phyloP scores from a whole-genome alignment of 2,329 filamentous ascomycete genomes.

The Alternaria triticimaculans region DNA sequence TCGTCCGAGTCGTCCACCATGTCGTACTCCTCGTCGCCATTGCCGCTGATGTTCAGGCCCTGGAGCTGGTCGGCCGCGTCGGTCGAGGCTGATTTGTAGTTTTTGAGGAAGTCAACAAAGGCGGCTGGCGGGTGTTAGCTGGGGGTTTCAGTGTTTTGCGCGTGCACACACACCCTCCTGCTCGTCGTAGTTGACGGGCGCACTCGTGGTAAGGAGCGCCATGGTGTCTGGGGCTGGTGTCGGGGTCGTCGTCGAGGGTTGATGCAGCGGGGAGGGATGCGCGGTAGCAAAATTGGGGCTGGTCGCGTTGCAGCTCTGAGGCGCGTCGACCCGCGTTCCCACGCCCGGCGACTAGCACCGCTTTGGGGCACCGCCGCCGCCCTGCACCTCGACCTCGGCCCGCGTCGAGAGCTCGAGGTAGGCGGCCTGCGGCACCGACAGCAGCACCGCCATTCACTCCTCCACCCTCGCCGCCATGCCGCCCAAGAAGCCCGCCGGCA shows the following conservation, averaged over 20 bases:
- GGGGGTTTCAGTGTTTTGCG: conserved; percentile 15
- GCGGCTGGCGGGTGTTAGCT: conserved; percentile 63
- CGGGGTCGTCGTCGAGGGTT: conserved; percentile 10
- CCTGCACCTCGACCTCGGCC: conserved; percentile 36
- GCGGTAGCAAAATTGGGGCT: conserved; percentile 33
- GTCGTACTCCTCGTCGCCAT: conserved; percentile 90
- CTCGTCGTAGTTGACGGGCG: conserved; percentile 83
- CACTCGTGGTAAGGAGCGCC: conserved; percentile 82
- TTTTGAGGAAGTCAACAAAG: conserved; percentile 85
- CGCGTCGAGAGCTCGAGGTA: conserved; percentile 12
- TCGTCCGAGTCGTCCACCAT: conserved; percentile 85
- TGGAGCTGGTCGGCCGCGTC: conserved; percentile 82
- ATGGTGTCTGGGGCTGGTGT: conserved; percentile 58
- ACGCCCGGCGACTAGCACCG: conserved; percentile 31
- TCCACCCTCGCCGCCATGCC: conserved; percentile 34
- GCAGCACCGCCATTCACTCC: conserved; percentile 2
- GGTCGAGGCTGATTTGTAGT: conserved; percentile 81
- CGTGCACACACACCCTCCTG: conserved; percentile 72
- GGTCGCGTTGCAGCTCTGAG: conserved; percentile 33
- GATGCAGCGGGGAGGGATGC: conserved; percentile 26
- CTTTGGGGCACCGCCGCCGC: conserved; percentile 29
- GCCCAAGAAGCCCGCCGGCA: conserved; percentile 53
- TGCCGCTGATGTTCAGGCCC: conserved; percentile 84
- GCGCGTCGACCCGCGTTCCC: conserved; percentile 35
- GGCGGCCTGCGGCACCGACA: conserved; percentile 1